phyloP scores from a whole-genome alignment of 495 filamentous ascomycete species.

The Aspergillus olivimuriae region DNA sequence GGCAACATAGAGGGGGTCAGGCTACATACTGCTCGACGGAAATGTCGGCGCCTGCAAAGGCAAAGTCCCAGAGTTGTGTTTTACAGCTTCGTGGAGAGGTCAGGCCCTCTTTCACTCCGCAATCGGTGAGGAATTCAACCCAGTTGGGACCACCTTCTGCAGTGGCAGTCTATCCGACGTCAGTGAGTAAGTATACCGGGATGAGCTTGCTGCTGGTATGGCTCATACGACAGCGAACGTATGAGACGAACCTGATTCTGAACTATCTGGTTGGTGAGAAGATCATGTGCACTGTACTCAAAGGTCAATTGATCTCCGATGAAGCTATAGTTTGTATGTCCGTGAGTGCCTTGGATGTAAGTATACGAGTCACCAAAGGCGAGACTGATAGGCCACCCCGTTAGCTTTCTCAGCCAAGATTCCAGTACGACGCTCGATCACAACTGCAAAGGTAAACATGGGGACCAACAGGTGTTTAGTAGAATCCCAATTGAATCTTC shows the following conservation, averaged over 20 bases:
- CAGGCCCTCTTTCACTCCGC: slow-evolving; percentile 29
- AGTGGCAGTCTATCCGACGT: slow-evolving; percentile 20
- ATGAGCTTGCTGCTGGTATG: background rate
- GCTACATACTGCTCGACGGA: slow-evolving; percentile 28
- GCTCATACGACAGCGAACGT: background rate
- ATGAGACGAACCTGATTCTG: slow-evolving; percentile 37
- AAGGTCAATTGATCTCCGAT: slow-evolving; percentile 39
- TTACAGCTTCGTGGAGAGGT: slow-evolving; percentile 32
- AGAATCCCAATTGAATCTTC: slow-evolving; percentile 25
- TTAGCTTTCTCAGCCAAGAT: too few species aligned
- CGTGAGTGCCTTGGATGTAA: slow-evolving; percentile 45
- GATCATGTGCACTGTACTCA: slow-evolving; percentile 28
- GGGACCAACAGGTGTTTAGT: slow-evolving; percentile 25
- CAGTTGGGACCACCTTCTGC: slow-evolving; percentile 47
- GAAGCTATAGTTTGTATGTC: slow-evolving; percentile 42
- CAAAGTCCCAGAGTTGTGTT: slow-evolving; percentile 49
- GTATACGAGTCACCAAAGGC: slow-evolving; percentile 54
- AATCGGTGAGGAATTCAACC: slow-evolving; percentile 43
- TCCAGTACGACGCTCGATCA: too few species aligned
- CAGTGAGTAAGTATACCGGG: background rate
- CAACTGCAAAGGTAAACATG: background rate
- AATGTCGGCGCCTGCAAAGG: slow-evolving; percentile 48
- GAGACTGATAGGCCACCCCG: slow-evolving; percentile 16
- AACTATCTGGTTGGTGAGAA: slow-evolving; percentile 42
- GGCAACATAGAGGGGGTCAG: background rate